Conservation (phyloP, 2,329 filamentous ascomycete species). For the Thermoascus crustaceus region DNA sequence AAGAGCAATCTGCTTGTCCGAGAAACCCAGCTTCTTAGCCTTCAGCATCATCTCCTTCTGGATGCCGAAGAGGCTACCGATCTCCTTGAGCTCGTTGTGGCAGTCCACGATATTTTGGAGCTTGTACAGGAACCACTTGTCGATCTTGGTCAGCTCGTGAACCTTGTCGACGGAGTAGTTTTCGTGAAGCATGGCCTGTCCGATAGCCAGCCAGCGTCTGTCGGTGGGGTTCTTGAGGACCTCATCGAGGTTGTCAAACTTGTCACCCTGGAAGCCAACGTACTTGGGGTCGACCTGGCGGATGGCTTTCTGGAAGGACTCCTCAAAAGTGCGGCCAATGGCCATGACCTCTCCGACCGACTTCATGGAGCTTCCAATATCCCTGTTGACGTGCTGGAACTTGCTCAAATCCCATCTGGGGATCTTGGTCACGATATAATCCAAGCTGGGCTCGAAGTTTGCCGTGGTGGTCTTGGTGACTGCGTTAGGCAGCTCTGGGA, state of each 20-base stretch:
- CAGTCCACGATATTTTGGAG: constrained; percentile 94
- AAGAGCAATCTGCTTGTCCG: constrained; percentile 85
- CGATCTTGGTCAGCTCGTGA: constrained; percentile 93
- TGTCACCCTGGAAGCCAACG: constrained; percentile 87
- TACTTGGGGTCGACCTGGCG: constrained; percentile 91
- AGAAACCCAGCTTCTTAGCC: constrained; percentile 97
- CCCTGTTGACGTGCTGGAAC: constrained; percentile 97
- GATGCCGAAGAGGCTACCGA: constrained; percentile 72
- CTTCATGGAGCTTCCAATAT: constrained; percentile 98
- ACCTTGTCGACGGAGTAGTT: constrained; percentile 87
- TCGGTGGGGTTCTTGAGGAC: constrained; percentile 89
- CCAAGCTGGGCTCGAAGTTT: constrained; percentile 95
- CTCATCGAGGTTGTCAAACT: constrained; percentile 87
- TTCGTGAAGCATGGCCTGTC: constrained; percentile 96
- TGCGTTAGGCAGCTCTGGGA: constrained; percentile 93
- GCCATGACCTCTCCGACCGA: constrained; percentile 99
- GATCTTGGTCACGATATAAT: constrained; percentile 98
- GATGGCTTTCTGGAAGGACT: constrained; percentile 98
- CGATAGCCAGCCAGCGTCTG: constrained; percentile 92
- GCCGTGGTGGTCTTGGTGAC: constrained; percentile 98
- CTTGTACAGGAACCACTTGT: constrained; percentile 99
- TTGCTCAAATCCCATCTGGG: constrained; percentile 97
- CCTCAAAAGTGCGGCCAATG: constrained; percentile 95
- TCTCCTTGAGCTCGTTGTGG: constrained; percentile 73
- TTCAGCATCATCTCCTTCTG: constrained; percentile 83